Evolutionary conservation across 768 basidiomycete species (phyloP), one percentile per base, ranked within the genome.

Genomic region (Symmetrospora coprosmae): DNA sequence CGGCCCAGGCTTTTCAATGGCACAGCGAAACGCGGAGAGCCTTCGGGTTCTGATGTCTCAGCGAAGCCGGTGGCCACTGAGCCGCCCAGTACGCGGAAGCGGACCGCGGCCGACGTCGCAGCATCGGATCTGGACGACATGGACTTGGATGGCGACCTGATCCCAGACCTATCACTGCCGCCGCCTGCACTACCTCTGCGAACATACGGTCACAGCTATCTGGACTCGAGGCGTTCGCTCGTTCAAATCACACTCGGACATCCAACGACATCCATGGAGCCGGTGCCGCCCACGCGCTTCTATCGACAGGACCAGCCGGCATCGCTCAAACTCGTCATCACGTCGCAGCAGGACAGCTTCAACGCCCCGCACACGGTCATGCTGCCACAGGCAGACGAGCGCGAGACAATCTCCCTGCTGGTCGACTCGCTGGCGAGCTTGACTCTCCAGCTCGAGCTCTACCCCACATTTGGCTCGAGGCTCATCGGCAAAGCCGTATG

Each of bases 131-230:
- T 70, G 63, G 68, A 67, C 41, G 67, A 53, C 31, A 62, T 62
- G 81, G 87, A 73, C n/a, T 70, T 73, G 31, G 77, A 96, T 63
- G 82, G 86, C 34, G 94, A 99, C 70, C 76, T 84, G 63, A 99
- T 99, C 64, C 94, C 94, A 16, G 84, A 85, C 1, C 77, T 99
- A n/a, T 87, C 86, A 19, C 78, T 99, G 17, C 94, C 94, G 1
- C 94, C 94, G 0, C 94, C 94, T 1, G 96, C 96, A 71, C 92
- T 99, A 80, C 90, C 94, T 28, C 88, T 96, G 71, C 82, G 89
- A 52, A 86, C 92, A 31, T 99, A 99, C 71, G 92, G 92, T 6
- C 92, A 99, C 75, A 92, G 87, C 69, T 89, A 86, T 72, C 78
- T 99, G 50, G 88, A 92, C 72, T 30, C 30, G 30, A 83, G 81